These are phyloP conservation scores for Fusarium sulawesiense DNA, from an alignment of 2,329 filamentous ascomycete genomes.

Conservation along the genomic window DNA sequence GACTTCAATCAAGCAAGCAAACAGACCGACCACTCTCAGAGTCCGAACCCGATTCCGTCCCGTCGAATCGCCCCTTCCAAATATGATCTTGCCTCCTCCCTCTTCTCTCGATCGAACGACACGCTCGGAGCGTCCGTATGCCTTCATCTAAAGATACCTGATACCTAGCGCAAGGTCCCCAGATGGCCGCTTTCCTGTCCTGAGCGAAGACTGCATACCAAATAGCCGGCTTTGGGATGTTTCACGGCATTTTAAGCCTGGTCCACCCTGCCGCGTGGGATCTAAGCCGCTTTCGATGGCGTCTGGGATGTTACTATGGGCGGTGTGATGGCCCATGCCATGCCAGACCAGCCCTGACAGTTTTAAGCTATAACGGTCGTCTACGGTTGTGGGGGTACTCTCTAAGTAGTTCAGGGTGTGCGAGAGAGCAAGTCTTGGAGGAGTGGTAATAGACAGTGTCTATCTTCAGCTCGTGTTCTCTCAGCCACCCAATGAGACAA, in stretches of 20 bases:
- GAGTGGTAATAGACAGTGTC: neutral
- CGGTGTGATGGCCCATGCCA: slow-evolving; percentile 1
- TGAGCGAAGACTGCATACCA: slow-evolving; percentile 34
- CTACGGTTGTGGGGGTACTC: neutral
- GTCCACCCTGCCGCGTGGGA: slow-evolving; percentile 25
- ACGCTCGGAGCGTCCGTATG: neutral
- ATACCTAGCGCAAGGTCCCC: neutral
- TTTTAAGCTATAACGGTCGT: slow-evolving; percentile 7
- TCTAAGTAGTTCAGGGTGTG: neutral
- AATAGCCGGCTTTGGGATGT: slow-evolving; percentile 20
- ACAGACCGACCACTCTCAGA: neutral
- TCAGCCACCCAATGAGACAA: neutral
- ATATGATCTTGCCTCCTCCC: neutral
- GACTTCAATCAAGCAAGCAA: slow-evolving; percentile 1
- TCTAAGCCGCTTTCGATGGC: neutral
- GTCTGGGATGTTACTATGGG: slow-evolving; percentile 1
- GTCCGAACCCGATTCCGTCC: slow-evolving; percentile 19
- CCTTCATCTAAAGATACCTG: neutral
- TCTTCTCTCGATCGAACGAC: neutral
- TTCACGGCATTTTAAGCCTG: slow-evolving; percentile 4
- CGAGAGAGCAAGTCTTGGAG: neutral
- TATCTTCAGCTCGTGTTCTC: neutral
- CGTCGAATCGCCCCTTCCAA: neutral
- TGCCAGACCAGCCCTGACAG: neutral
- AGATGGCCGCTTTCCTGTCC: slow-evolving; percentile 18